These are phyloP conservation scores for Colletotrichum neosansevieriae DNA, from an alignment of 2,329 filamentous ascomycete genomes.

Conservation along the genomic window DNA sequence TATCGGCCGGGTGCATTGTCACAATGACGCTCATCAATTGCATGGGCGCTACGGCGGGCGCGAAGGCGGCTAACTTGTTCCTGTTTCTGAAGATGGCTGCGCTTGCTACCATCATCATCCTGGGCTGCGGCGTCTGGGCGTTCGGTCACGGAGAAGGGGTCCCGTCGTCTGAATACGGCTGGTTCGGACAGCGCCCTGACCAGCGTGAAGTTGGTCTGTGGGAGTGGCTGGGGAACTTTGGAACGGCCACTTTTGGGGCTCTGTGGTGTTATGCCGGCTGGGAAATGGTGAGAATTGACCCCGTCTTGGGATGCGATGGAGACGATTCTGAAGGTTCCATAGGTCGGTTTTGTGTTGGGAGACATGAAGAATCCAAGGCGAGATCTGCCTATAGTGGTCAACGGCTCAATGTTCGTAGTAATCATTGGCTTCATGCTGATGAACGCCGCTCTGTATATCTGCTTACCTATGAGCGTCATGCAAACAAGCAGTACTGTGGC, in stretches of 20 bases:
- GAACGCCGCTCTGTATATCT: conserved; percentile 57
- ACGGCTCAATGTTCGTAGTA: conserved; percentile 56
- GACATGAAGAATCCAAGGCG: conserved; percentile 45
- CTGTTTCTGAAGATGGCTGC: conserved; percentile 50
- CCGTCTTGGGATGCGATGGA: background rate
- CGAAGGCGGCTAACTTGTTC: conserved; percentile 55
- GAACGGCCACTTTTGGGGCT: conserved; percentile 56
- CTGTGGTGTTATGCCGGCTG: conserved; percentile 59
- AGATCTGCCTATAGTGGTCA: conserved; percentile 54
- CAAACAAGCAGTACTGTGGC: conserved; percentile 55
- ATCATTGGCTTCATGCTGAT: conserved; percentile 56
- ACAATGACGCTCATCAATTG: conserved; percentile 57
- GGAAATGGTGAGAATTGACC: conserved; percentile 55
- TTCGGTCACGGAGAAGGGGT: conserved; percentile 52
- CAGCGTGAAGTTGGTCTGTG: conserved; percentile 45
- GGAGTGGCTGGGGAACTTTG: conserved; percentile 54
- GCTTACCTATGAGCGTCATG: conserved; percentile 55
- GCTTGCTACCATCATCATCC: conserved; percentile 36
- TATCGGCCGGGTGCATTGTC: conserved; percentile 53
- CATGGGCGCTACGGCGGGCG: conserved; percentile 54
- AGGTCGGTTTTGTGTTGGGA: conserved; percentile 45
- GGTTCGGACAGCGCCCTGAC: conserved; percentile 45
- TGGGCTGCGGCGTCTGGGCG: conserved; percentile 43
- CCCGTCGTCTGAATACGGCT: conserved; percentile 49
- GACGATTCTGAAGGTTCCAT: conserved; percentile 22